Conservation (phyloP, 805 yeast genomes). For the Kluyveromyces siamensis region DNA sequence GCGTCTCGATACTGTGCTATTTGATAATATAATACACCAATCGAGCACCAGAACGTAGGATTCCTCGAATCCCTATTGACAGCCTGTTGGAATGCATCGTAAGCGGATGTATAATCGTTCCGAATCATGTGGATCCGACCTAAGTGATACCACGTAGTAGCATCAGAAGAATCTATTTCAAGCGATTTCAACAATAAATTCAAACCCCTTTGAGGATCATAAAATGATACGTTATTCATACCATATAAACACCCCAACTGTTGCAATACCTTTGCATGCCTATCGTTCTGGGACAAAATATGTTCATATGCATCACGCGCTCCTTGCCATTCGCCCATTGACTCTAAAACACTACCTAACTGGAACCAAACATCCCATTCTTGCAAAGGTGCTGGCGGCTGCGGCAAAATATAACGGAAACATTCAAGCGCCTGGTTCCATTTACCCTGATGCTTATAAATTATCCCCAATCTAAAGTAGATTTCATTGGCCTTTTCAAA, state of each 20-base stretch:
- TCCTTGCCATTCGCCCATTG: slow-evolving; percentile 80
- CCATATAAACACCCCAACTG: slow-evolving; percentile 94
- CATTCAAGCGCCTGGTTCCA: slow-evolving; percentile 84
- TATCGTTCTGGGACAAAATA: slow-evolving; percentile 80
- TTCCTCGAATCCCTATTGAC: slow-evolving; percentile 94
- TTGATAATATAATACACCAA: slow-evolving; percentile 93
- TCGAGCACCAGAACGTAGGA: slow-evolving; percentile 96
- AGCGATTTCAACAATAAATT: slow-evolving; percentile 76
- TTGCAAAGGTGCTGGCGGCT: slow-evolving; percentile 92
- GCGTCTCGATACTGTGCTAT: slow-evolving; percentile 96
- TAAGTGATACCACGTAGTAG: slow-evolving; percentile 94
- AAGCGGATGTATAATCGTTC: slow-evolving; percentile 90
- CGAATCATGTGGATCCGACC: slow-evolving; percentile 97
- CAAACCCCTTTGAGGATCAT: slow-evolving; percentile 77
- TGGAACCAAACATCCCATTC: slow-evolving; percentile 99
- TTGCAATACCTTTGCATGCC: slow-evolving; percentile 92
- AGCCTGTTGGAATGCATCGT: slow-evolving; percentile 97
- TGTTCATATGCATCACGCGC: slow-evolving; percentile 95
- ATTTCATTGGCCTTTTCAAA: slow-evolving; percentile 95
- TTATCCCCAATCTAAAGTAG: slow-evolving; percentile 91
- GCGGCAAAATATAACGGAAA: slow-evolving; percentile 79
- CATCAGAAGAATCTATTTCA: slow-evolving; percentile 83
- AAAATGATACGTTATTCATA: slow-evolving; percentile 45
- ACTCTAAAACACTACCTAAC: slow-evolving; percentile 92
- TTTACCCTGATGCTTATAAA: slow-evolving; percentile 90